Conservation (phyloP, 2,329 filamentous ascomycete species). For the Penicillium sumatraense region DNA sequence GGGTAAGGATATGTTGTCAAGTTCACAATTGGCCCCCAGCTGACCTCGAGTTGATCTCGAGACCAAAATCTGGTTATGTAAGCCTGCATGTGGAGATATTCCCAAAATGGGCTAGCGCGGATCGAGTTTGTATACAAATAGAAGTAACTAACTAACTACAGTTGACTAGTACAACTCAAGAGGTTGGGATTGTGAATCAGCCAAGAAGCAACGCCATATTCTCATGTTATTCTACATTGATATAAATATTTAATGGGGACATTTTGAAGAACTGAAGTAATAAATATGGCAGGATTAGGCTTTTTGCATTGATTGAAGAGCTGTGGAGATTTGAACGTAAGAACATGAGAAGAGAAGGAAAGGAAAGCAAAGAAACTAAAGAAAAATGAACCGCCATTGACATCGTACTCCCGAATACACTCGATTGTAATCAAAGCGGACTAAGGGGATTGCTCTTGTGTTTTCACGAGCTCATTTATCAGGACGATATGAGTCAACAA, state of each 20-base stretch:
- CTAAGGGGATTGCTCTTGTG: not conserved
- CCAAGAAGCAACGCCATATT: too few species aligned
- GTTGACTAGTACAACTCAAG: too few species aligned
- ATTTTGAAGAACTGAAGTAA: not conserved
- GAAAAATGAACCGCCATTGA: too few species aligned
- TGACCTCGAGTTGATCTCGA: slow-evolving; percentile 6
- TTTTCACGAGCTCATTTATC: not conserved
- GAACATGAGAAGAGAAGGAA: not conserved
- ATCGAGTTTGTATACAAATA: too few species aligned
- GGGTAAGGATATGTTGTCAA: too few species aligned
- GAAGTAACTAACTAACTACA: not conserved
- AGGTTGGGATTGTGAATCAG: too few species aligned
- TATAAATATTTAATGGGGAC: not conserved
- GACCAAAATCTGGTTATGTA: slow-evolving; percentile 17
- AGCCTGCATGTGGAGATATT: slow-evolving; percentile 15
- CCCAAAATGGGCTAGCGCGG: slow-evolving; percentile 10
- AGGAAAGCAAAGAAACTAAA: too few species aligned
- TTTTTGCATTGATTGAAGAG: not conserved
- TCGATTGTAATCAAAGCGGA: not conserved
- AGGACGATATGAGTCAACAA: not conserved
- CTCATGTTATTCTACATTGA: too few species aligned
- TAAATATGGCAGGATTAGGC: not conserved
- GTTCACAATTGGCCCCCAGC: slow-evolving; percentile 10
- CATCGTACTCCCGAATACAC: not conserved
- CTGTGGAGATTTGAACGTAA: not conserved